Base-by-base conservation (phyloP, 805 yeast species). In the Schizosaccharomyces japonicus region DNA sequence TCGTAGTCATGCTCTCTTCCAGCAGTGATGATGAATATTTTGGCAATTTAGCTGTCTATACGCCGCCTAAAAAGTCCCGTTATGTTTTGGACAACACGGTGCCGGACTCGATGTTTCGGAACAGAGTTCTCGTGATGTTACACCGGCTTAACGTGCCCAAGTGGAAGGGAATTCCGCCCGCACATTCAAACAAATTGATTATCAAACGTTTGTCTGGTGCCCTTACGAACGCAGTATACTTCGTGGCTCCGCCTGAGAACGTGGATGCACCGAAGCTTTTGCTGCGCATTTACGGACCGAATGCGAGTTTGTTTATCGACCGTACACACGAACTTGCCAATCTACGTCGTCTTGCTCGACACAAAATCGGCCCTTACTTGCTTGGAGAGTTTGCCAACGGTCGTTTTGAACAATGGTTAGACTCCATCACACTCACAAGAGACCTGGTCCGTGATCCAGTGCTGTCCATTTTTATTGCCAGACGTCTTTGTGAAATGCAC, bases 401-500 rank as follows among this genome's bases (percentile, higher is more conserved):
- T 46, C 68, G 98, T 52, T 78, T 90, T 55, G 98, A 90, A 63
- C 95, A 90, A 63, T 90, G 78, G 56, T 65, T 90, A 52, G 79
- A 87, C 50, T 87, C 93, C 19, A 66, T 71, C 48, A 78, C 96
- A 1, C 68, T 90, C 55, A 74, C 76, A 32, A 78, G 74, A 53
- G 68, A 71, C 5, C 82, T 81, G 54, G 72, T 90, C 47, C 69
- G 92, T 58, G 75, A 76, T 52, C 75, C 82, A 52, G 76, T 75
- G 27, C 76, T 80, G 17, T 74, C 84, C 45, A 76, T 78, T 53
- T 79, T 81, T 66, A 78, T 90, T 52, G 95, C 94, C 11, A 75
- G 94, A 66, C 77, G 98, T 66, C 90, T 90, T 96, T 78, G 85
- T 57, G 95, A 90, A 54, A 68, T 90, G 49, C 98, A 90, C 58